phyloP scores from a whole-genome alignment of 305 asterid genomes.

The Solanum hybrid region DNA sequence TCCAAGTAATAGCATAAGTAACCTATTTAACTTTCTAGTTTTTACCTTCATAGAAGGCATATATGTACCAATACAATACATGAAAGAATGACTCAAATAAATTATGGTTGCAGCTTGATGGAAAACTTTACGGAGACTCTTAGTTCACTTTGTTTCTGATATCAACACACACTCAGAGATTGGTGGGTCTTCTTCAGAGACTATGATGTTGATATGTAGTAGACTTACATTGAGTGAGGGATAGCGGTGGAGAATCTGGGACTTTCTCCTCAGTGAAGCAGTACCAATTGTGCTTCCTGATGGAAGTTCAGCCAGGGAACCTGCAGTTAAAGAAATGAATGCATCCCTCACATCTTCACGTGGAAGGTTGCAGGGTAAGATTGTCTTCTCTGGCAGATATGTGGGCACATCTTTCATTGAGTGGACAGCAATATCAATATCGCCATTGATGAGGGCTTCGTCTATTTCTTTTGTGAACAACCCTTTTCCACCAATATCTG shows the following conservation, averaged over 20 bases:
- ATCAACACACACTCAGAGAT: background rate
- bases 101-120: background rate
- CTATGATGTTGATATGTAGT: background rate
- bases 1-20: background rate
- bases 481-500: slow-evolving; percentile 97
- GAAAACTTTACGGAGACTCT: background rate
- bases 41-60: background rate
- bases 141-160: background rate
- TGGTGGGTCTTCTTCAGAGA: background rate
- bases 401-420: slow-evolving; percentile 97
- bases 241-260: slow-evolving; percentile 77
- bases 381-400: slow-evolving; percentile 73
- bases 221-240: slow-evolving; percentile 54
- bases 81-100: background rate
- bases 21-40: background rate
- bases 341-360: slow-evolving; percentile 95
- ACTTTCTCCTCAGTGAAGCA: slow-evolving; percentile 88
- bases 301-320: slow-evolving; percentile 75
- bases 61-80: background rate
- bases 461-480: slow-evolving; percentile 89
- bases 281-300: slow-evolving; percentile 73
- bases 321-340: slow-evolving; percentile 64
- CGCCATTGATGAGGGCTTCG: slow-evolving; percentile 76
- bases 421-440: slow-evolving; percentile 90
- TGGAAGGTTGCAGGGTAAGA: slow-evolving; percentile 85